Base-by-base conservation (phyloP, 768 basidiomycete genomes). In the Vishniacozyma victoriae region DNA sequence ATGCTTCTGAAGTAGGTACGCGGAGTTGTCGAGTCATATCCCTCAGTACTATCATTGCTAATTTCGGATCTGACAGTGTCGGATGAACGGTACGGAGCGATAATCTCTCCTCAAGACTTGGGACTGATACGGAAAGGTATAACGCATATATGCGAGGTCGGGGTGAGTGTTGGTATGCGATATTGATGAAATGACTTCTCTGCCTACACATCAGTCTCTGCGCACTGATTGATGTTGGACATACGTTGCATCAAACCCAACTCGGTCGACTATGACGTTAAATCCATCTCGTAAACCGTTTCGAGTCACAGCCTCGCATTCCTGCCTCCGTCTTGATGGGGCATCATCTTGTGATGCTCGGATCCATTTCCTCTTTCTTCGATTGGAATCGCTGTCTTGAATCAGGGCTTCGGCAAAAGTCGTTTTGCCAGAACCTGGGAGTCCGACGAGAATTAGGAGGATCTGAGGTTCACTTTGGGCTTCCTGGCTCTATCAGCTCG, bases 331-430 rank as follows among this genome's bases (percentile, higher is more conserved):
- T 35, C 61, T 44, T 48, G 25, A 45, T 2, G 62, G 68, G 2
- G 64, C 64, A 45, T 72, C 68, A 44, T 72, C 70, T 47, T 72
- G 70, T 9, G 64, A 67, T 15, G 68, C 70, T 46, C 70, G 47
- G 27, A 70, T 41, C 70, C 70, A 72, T 45, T 20, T 35, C n/a
- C 64, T 48, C 1, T 27, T 11, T 13, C 4, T 14, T 6, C 22
- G 18, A 4, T 31, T 41, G 7, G 14, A 12, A 24, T 11, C 41
- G 42, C 9, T 6, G 20, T 35, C 4, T 27, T 44, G 38, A 4
- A 56, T 46, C 2, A 71, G 47, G 5, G 58, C 52, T 26, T 59
- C 43, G 18, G 64, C 56, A 20, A 71, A 55, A 6, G 67, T 64
- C 29, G 62, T 57, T 46, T 72, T 71, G 41, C 70, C 70, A 18